phyloP scores from a whole-genome alignment of 306 rosid species.

The Dalbergia cochinchinensis region DNA sequence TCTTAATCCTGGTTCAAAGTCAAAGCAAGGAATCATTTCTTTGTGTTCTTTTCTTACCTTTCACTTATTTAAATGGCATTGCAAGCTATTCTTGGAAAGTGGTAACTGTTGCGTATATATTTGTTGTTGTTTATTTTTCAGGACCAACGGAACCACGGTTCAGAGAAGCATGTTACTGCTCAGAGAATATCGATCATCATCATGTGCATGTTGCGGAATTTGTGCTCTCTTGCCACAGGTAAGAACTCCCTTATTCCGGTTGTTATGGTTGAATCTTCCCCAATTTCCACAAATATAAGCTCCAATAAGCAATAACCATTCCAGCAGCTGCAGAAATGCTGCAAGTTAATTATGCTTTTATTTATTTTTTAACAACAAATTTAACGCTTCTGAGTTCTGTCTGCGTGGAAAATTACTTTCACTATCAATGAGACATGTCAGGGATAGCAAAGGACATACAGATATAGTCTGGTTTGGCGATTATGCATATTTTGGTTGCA shows the following conservation, averaged over 20 bases:
- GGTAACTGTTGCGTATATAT: neutral
- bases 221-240: neutral
- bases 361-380: neutral
- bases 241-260: neutral
- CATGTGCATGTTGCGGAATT: neutral
- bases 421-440: neutral
- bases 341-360: neutral
- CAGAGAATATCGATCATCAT: neutral
- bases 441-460: too few species aligned
- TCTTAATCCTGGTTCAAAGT: neutral
- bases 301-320: neutral
- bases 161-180: slow-evolving; percentile 9
- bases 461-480: neutral
- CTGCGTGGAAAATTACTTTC: neutral
- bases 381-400: neutral
- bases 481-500: too few species aligned
- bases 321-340: neutral
- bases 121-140: neutral
- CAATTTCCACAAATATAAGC: neutral
- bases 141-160: neutral
- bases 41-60: neutral
- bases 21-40: neutral
- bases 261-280: neutral
- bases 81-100: neutral
- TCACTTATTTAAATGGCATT: slow-evolving; percentile 5